Conservation (phyloP, 768 basidiomycete species). For the Kwoniella mangroviensis region DNA sequence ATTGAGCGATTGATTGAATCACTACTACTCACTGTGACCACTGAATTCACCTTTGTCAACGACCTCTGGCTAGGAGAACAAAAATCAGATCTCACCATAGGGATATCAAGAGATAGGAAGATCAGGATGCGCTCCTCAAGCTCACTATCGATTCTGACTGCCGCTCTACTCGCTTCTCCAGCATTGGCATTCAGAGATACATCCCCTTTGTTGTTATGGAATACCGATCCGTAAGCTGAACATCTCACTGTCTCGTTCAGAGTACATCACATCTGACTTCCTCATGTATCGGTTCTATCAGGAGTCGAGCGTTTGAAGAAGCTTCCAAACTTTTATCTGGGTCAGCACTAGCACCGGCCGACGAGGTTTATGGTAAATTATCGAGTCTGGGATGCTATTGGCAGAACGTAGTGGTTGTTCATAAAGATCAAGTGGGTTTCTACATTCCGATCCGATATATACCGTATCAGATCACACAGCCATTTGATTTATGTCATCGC, state of each 20-base stretch:
- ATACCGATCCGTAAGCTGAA: slow-evolving; percentile 43
- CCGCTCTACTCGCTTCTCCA: slow-evolving; percentile 24
- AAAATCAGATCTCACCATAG: background rate
- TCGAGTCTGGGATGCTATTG: slow-evolving; percentile 47
- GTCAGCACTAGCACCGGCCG: slow-evolving; percentile 41
- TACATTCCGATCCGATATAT: background rate
- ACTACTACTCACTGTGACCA: background rate
- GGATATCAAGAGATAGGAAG: background rate
- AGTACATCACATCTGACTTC: background rate
- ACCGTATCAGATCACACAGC: too few species aligned
- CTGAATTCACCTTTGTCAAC: slow-evolving; percentile 5
- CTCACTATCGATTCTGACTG: slow-evolving; percentile 4
- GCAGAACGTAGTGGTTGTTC: slow-evolving; percentile 40
- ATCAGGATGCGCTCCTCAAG: slow-evolving; percentile 15
- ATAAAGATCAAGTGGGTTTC: slow-evolving; percentile 45
- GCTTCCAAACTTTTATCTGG: slow-evolving; percentile 31
- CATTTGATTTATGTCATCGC: background rate
- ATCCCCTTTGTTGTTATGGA: slow-evolving; percentile 48
- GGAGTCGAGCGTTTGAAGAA: slow-evolving; percentile 31
- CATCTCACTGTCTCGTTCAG: background rate
- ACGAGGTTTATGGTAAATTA: slow-evolving; percentile 44
- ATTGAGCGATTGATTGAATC: background rate
- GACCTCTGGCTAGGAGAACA: background rate
- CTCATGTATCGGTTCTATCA: background rate
- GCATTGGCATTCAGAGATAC: slow-evolving; percentile 44